Evolutionary conservation across 345 rosid species (phyloP), one percentile per base, ranked within the genome.

Genomic region (Kernera saxatilis): DNA sequence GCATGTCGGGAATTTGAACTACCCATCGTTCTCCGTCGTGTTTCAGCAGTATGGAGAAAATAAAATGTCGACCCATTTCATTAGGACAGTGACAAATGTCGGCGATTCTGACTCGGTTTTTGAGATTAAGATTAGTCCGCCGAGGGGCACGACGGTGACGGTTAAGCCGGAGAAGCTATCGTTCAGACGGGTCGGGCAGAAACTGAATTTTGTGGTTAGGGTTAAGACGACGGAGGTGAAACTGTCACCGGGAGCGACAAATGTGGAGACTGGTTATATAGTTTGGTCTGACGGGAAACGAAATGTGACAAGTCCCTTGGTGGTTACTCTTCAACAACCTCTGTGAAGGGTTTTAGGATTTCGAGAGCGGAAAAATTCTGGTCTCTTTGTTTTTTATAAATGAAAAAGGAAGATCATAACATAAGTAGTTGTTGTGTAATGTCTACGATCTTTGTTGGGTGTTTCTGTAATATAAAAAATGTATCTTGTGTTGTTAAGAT

Each of bases 311-410:
- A 94, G 97, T 74, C 96, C 97, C 15, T 63, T 94, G 55, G 82
- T 89, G 12, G 91, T 89, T 53, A 91, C 99, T 68, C 76, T 94
- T 88, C 99, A 94, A 81, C 97, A 91, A 64, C 95, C 97, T 78
- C 71, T 94, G 52, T 91, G 82, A 78, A 43, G 58, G 44, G 70
- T 15, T 44, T 75, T 43, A 69, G 74, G 70, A 19, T 52, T 52
- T 68, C 5, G 46, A 32, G 51, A 60, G 57, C 5, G 25, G 64
- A 17, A 60, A 60, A 44, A 61, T 61, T 61, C 35, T 68, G 74
- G 78, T 68, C 70, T 68, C 27, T 40, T 50, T 49, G 6, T 36
- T 37, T 72, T 30, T 32, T 23, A 61, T 21, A 26, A 60, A 17
- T 59, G 55, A 51, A 26, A 26, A 53, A 25, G 57, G 8, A 74